These are phyloP conservation scores for Mariannaea elegans DNA, from an alignment of 2,329 filamentous ascomycete genomes.

Conservation along the genomic window DNA sequence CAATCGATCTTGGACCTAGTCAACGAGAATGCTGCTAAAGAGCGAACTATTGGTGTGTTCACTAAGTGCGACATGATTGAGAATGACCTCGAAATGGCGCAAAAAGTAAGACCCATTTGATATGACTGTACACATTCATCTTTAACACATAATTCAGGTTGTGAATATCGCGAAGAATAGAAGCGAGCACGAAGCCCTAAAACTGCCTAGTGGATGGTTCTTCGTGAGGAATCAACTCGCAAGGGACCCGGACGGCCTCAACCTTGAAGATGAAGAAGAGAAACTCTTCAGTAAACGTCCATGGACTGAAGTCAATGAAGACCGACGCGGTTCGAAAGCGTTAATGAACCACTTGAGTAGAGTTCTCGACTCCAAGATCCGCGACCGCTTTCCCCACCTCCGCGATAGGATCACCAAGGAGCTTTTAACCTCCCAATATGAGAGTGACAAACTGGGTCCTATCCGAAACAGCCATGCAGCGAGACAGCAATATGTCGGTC, in stretches of 20 bases:
- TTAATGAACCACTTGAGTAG: slow-evolving; percentile 42
- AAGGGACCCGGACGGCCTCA: slow-evolving; percentile 32
- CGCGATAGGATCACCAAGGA: slow-evolving; percentile 33
- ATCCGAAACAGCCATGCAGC: slow-evolving; percentile 34
- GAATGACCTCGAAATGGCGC: slow-evolving; percentile 19
- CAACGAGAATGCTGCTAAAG: slow-evolving; percentile 37
- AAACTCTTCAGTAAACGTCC: slow-evolving; percentile 39
- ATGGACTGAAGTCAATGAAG: slow-evolving; percentile 39
- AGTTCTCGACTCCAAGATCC: slow-evolving; percentile 47
- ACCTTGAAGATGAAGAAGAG: slow-evolving; percentile 40
- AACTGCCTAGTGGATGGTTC: slow-evolving; percentile 44
- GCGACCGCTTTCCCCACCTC: slow-evolving; percentile 44
- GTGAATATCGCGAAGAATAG: slow-evolving; percentile 15
- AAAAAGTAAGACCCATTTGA: not conserved
- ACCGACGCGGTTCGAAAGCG: slow-evolving; percentile 40
- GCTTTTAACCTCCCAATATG: slow-evolving; percentile 24
- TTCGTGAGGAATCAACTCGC: slow-evolving; percentile 47
- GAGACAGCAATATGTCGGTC: slow-evolving; percentile 39
- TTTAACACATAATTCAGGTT: slow-evolving; percentile 23
- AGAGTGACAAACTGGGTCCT: slow-evolving; percentile 35
- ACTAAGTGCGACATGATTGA: slow-evolving; percentile 48
- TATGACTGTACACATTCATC: fast-evolving
- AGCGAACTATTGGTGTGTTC: slow-evolving; percentile 47
- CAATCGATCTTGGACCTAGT: slow-evolving; percentile 44
- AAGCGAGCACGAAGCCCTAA: not conserved